Evolutionary conservation across 1,284 basidiomycete species (phyloP).

Genomic region (Trametes sp.): DNA sequence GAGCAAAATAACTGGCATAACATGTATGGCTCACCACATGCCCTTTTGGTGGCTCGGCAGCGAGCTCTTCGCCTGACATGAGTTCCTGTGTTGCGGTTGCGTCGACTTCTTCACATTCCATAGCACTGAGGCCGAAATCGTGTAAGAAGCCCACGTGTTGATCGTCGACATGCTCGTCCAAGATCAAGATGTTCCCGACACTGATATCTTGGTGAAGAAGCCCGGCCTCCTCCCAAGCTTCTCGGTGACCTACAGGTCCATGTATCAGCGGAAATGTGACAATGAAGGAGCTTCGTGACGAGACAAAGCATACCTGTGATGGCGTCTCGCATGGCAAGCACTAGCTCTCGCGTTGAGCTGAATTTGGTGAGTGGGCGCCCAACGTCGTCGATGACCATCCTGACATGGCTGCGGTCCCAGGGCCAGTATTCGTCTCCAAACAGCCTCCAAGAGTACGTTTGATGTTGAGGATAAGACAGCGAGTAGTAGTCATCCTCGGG

Average conservation of each 20-base stretch:
- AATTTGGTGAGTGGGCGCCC: too few species aligned
- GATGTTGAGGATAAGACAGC: conserved; percentile 17
- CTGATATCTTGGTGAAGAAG: too few species aligned
- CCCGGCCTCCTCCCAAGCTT: too few species aligned
- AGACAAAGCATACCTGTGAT: too few species aligned
- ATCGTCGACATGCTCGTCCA: neutral
- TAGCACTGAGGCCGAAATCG: neutral
- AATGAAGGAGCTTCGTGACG: too few species aligned
- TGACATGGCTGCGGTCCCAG: conserved; percentile 4
- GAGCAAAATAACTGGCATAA: neutral
- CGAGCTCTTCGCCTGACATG: too few species aligned
- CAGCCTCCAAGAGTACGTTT: conserved; percentile 20
- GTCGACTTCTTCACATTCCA: neutral
- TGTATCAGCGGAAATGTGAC: too few species aligned
- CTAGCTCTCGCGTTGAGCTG: too few species aligned
- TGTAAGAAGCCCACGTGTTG: neutral
- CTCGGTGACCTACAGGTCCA: too few species aligned
- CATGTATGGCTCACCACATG: neutral
- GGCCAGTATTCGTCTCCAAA: neutral
- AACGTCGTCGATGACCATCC: too few species aligned
- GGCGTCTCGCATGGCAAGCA: too few species aligned
- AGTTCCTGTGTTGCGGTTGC: neutral
- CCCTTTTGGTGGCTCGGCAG: neutral
- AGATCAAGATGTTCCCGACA: neutral
- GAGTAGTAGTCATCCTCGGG: neutral